Conservation (phyloP, 768 basidiomycete species). For the Russula sp. region DNA sequence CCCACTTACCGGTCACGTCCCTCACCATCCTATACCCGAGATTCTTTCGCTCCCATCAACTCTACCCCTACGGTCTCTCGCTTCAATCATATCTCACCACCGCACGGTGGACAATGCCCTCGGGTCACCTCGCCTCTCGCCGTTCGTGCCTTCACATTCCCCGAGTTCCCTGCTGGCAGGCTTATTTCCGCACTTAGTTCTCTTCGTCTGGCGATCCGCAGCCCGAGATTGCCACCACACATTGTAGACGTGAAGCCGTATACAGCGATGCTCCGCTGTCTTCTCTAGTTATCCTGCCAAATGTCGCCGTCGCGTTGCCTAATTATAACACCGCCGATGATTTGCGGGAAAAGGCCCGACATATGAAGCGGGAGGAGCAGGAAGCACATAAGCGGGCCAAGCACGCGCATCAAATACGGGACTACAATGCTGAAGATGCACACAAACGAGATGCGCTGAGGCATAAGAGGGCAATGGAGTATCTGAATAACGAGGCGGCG, state of each 20-base stretch:
- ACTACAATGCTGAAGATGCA: background rate
- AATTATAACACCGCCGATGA: background rate
- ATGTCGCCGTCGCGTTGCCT: no score
- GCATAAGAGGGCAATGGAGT: background rate
- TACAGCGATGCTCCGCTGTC: background rate
- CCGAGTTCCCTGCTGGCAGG: background rate
- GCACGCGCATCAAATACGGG: background rate
- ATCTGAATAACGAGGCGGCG: conserved; percentile 8
- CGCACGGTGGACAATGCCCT: background rate
- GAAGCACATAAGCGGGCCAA: background rate
- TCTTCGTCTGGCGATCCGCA: background rate
- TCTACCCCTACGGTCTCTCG: background rate
- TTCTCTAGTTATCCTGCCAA: background rate
- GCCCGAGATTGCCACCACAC: background rate
- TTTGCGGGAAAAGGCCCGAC: conserved; percentile 4
- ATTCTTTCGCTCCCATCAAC: background rate
- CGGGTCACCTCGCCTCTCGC: background rate
- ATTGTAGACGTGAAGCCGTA: no score
- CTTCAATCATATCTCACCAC: background rate
- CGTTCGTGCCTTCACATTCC: background rate
- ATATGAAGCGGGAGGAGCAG: background rate
- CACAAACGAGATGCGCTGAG: background rate
- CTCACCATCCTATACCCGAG: background rate
- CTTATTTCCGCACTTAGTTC: background rate
- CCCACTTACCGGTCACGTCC: background rate